These are phyloP conservation scores for Penicillium occitanis DNA, from an alignment of 2,329 filamentous ascomycete species.

Conservation along the genomic window DNA sequence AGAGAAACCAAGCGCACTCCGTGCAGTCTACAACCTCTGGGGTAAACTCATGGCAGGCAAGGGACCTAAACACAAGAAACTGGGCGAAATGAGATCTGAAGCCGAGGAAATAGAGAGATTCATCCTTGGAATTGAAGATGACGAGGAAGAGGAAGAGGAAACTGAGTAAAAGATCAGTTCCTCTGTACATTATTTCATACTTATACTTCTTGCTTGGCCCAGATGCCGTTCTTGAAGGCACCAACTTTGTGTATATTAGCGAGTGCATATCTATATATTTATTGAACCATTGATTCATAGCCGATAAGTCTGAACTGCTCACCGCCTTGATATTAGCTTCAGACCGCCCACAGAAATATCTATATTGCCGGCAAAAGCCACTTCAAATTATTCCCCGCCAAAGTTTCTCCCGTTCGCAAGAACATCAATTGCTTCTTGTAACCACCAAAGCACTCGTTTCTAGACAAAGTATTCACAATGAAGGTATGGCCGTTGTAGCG, in stretches of 20 bases:
- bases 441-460: not conserved
- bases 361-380: conserved; percentile 17
- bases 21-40: conserved; percentile 42
- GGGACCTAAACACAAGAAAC: conserved; percentile 25
- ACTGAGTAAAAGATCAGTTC: not conserved
- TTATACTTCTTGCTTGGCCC: not conserved
- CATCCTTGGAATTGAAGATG: conserved; percentile 20
- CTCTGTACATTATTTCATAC: conserved; percentile 5
- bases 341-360: not conserved
- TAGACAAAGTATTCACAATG: not conserved
- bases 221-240: not conserved
- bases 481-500: not conserved
- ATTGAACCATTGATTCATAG: not conserved
- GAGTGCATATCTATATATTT: conserved; percentile 4
- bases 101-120: conserved; percentile 20
- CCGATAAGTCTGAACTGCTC: not conserved
- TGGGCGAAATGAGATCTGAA: conserved; percentile 20
- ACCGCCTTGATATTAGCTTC: conserved; percentile 10
- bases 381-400: conserved; percentile 8
- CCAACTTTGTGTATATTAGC: conserved; percentile 5
- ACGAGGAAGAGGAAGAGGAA: conserved; percentile 18
- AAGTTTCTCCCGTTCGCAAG: not conserved
- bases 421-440: not conserved
- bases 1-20: conserved; percentile 33
- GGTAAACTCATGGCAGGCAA: conserved; percentile 40